Evolutionary conservation across 2,329 filamentous ascomycete genomes (phyloP), one percentile per base, ranked within the genome.

Genomic region (Ceratocystis cacaofunesta): DNA sequence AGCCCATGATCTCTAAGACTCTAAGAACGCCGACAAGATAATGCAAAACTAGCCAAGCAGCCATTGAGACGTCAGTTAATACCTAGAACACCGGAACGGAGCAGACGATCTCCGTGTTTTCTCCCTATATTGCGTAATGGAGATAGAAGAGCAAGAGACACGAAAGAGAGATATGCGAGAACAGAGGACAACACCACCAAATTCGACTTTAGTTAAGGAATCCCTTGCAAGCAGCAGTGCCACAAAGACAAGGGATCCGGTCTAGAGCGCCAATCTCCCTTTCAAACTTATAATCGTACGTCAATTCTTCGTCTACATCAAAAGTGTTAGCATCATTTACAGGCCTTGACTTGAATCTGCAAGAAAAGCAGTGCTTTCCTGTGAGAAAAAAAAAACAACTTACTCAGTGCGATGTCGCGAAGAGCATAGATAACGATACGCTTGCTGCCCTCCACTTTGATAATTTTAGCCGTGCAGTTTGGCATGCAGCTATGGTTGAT

Each of bases 261-360:
- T 99, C 94, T 69, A 91, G 84, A 70, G 90, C 95, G 72, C 91
- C 91, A 72, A 95, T 90, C 77, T 99, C 94, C 71, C 94, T 89
- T 79, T 99, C 94, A 75, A 99, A 99, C 76, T 99, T 99, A 83
- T 99, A 99, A 79, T 99, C 94, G 78, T 99, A 99, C 1, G 94
- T 99, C 74, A 99, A 85, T 80, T 99, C 94, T 78, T 99, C 94
- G 74, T 96, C 94, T 99, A 73, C 36, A 61, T 28, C 15, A 5
- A 46, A 62, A 73, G 70, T 22, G 65, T 68, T 67, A 68, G 67
- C 44, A 67, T 41, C 15, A 25, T 10, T 8, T 8, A 4, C 4
- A n/a, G 1, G 7, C n/a, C 28, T 12, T 58, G 52, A 25, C 22
- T 58, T 17, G 28, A 36, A 7, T 7, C 5, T 55, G 17, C 15